These are phyloP conservation scores for Colletotrichum sp. DNA, from an alignment of 2,329 filamentous ascomycete species.

Conservation along the genomic window DNA sequence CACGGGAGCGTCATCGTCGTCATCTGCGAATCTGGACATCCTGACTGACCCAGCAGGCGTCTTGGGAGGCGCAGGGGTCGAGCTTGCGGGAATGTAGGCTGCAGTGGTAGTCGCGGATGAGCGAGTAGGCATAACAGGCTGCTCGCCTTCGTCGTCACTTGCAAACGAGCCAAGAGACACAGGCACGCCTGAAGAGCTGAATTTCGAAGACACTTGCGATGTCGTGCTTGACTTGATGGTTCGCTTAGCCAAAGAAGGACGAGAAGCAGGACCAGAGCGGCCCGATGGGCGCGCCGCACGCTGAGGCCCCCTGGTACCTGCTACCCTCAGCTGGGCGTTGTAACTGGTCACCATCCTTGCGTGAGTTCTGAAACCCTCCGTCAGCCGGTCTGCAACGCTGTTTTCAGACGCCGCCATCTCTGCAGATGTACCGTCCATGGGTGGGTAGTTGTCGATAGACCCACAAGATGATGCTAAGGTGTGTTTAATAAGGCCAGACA, in stretches of 20 bases:
- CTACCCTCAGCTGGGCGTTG: not conserved
- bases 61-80: not conserved
- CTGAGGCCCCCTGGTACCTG: not conserved
- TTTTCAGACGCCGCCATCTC: not conserved
- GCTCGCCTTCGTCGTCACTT: not conserved
- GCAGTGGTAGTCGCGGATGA: not conserved
- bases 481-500: not conserved
- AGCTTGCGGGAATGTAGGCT: not conserved
- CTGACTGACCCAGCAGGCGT: not conserved
- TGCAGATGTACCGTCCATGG: not conserved
- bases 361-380: not conserved
- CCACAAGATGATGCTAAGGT: accelerated
- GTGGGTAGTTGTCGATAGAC: not conserved
- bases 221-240: not conserved
- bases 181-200: not conserved
- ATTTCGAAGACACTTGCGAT: not conserved
- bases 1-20: not conserved
- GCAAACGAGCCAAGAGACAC: not conserved
- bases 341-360: not conserved
- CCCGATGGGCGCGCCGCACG: not conserved
- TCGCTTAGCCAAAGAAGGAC: not conserved
- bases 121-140: not conserved
- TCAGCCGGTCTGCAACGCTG: not conserved
- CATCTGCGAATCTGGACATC: not conserved
- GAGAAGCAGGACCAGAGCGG: not conserved